phyloP scores from a whole-genome alignment of 1,284 basidiomycete species.

The Inonotus hispidus region DNA sequence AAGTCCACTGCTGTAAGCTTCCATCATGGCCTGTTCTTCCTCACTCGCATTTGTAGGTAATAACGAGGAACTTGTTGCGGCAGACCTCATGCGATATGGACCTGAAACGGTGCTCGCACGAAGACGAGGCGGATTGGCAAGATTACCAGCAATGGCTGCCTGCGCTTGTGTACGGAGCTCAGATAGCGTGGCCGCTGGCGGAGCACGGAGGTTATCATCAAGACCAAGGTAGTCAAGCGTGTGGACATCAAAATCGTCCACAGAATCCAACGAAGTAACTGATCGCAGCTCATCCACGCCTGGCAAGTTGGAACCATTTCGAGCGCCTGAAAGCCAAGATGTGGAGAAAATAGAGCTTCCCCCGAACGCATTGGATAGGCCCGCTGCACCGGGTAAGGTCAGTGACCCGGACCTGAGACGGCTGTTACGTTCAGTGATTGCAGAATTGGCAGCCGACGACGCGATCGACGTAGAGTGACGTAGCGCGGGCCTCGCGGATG shows the following conservation, averaged over 20 bases:
- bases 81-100: slow-evolving; percentile 62
- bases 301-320: slow-evolving; percentile 49
- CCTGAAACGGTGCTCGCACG: slow-evolving; percentile 88
- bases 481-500: slow-evolving; percentile 59
- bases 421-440: slow-evolving; percentile 61
- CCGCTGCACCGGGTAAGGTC: slow-evolving; percentile 64
- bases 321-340: slow-evolving; percentile 73
- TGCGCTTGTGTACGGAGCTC: slow-evolving; percentile 84
- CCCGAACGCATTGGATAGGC: slow-evolving; percentile 80
- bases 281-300: slow-evolving; percentile 75
- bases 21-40: slow-evolving; percentile 64
- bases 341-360: slow-evolving; percentile 80
- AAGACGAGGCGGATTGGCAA: slow-evolving; percentile 71
- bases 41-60: slow-evolving; percentile 60
- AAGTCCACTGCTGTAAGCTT: slow-evolving; percentile 47
- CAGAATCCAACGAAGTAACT: slow-evolving; percentile 71
- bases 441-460: slow-evolving; percentile 54
- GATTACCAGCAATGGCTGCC: slow-evolving; percentile 78
- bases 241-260: slow-evolving; percentile 86
- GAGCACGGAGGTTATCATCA: slow-evolving; percentile 65
- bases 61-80: slow-evolving; percentile 43
- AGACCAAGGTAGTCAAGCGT: slow-evolving; percentile 94
- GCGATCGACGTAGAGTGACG: slow-evolving; percentile 73
- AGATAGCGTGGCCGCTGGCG: slow-evolving; percentile 71
- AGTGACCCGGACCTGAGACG: slow-evolving; percentile 87